A percentile compares a stretch with the other conserved stretches of the same genome.
phyloP scores from a whole-genome alignment of 73 alveolate species.

The Effrenium voratum region DNA sequence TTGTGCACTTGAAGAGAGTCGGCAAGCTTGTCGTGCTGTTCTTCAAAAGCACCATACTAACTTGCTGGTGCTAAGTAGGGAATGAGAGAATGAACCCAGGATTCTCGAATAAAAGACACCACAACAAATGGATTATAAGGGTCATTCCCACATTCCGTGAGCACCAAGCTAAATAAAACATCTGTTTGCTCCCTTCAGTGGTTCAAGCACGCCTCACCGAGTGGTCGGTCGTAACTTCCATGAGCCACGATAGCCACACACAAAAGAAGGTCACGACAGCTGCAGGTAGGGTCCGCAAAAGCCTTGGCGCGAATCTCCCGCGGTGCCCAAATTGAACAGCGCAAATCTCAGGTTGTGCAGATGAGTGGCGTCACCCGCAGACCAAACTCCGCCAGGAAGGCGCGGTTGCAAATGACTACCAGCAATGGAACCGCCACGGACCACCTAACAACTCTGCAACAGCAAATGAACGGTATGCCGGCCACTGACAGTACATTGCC shows the following conservation, averaged over 20 bases:
- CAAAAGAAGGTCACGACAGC: conserved; percentile 13
- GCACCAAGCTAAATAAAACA: neutral
- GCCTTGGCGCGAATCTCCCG: neutral
- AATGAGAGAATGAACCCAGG: too few species aligned
- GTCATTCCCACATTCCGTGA: too few species aligned
- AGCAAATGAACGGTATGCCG: neutral
- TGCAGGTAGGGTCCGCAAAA: conserved; percentile 47
- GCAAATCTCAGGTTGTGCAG: neutral
- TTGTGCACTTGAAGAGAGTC: too few species aligned
- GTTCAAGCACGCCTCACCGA: neutral
- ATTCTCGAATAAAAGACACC: too few species aligned
- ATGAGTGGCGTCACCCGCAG: conserved; percentile 20
- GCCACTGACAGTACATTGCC: too few species aligned
- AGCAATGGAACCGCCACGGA: conserved; percentile 64
- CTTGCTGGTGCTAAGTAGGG: too few species aligned
- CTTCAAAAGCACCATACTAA: too few species aligned
- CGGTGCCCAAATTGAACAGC: neutral
- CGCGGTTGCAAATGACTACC: conserved; percentile 54
- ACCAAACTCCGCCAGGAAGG: conserved; percentile 78
- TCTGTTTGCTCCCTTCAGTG: neutral
- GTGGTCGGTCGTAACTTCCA: conserved; percentile 36
- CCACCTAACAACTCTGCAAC: conserved; percentile 22
- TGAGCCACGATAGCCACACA: conserved; percentile 57
- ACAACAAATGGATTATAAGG: too few species aligned
- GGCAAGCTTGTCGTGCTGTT: too few species aligned